phyloP scores from a whole-genome alignment of 345 rosid species.

The Eutrema yunnanense region DNA sequence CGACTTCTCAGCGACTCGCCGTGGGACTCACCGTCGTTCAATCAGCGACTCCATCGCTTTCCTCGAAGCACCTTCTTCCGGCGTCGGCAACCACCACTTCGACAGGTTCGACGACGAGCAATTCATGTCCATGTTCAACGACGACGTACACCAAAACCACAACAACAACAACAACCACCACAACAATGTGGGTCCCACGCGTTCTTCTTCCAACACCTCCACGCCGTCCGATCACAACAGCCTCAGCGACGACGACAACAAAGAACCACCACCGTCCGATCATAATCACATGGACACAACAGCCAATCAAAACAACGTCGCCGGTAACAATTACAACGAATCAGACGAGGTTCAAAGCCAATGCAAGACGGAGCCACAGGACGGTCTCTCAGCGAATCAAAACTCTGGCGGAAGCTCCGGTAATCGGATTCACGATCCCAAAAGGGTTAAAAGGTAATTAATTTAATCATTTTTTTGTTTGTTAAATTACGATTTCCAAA shows the following conservation, averaged over 20 bases:
- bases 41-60: conserved; percentile 76
- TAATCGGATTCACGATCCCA: conserved; percentile 59
- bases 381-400: conserved; percentile 22
- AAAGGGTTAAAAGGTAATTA: conserved; percentile 80
- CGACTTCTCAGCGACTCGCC: conserved; percentile 65
- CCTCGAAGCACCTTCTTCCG: conserved; percentile 44
- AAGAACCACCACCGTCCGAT: conserved; percentile 33
- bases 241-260: conserved; percentile 44
- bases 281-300: conserved; percentile 26
- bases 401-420: conserved; percentile 28
- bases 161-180: conserved; percentile 1
- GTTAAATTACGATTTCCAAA: conserved; percentile 45
- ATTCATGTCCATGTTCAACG: conserved; percentile 77
- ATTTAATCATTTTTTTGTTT: neutral
- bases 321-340: conserved; percentile 9
- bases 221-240: conserved; percentile 84
- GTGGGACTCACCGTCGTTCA: conserved; percentile 78
- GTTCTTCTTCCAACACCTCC: conserved; percentile 64
- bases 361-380: conserved; percentile 34
- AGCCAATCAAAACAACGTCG: conserved; percentile 14
- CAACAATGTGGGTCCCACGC: conserved; percentile 36
- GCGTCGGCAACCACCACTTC: conserved; percentile 32
- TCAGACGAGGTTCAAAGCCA: conserved; percentile 63
- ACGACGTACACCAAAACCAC: conserved; percentile 38
- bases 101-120: conserved; percentile 81